Conservation (phyloP, 192 early-diverging fungal genomes). For the Entomortierella parvispora region DNA sequence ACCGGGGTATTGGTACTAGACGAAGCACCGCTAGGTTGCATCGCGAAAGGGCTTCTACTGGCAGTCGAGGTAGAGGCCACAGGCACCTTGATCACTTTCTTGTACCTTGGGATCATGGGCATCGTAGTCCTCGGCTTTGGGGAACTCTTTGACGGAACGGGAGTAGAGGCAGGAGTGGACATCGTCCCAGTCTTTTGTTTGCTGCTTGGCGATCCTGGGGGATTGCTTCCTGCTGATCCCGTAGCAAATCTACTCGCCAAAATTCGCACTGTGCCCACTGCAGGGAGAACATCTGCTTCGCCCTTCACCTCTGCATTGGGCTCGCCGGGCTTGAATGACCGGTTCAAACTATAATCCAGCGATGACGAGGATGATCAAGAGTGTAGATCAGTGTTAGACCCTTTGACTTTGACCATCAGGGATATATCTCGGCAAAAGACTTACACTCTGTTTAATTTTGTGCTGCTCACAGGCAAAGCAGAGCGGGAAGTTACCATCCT, state of each 20-base stretch:
- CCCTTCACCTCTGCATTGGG: constrained; percentile 5
- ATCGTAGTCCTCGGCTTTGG: constrained; percentile 1
- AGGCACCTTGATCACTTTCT: constrained; percentile 40
- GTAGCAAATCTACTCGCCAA: constrained; percentile 36
- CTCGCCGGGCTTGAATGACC: too few relatives aligned
- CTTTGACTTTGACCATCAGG: too few relatives aligned
- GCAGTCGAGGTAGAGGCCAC: neutral
- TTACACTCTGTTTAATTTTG: too few relatives aligned
- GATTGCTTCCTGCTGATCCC: constrained; percentile 15
- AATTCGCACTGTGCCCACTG: constrained; percentile 30
- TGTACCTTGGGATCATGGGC: constrained; percentile 19
- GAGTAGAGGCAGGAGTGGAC: too few relatives aligned
- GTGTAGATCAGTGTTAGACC: too few relatives aligned
- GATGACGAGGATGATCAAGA: neutral
- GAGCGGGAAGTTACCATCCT: constrained; percentile 12
- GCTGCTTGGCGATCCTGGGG: constrained; percentile 26
- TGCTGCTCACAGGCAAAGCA: constrained; percentile 14
- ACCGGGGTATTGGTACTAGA: neutral
- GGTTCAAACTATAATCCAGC: too few relatives aligned
- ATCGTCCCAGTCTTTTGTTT: too few relatives aligned
- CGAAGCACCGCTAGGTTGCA: neutral
- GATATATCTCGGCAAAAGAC: too few relatives aligned
- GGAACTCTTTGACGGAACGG: constrained; percentile 4
- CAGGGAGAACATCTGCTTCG: constrained; percentile 17
- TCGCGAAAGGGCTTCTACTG: constrained; percentile 10